phyloP scores from a whole-genome alignment of 2,329 filamentous ascomycete species.

The Colletotrichum sansevieriae region DNA sequence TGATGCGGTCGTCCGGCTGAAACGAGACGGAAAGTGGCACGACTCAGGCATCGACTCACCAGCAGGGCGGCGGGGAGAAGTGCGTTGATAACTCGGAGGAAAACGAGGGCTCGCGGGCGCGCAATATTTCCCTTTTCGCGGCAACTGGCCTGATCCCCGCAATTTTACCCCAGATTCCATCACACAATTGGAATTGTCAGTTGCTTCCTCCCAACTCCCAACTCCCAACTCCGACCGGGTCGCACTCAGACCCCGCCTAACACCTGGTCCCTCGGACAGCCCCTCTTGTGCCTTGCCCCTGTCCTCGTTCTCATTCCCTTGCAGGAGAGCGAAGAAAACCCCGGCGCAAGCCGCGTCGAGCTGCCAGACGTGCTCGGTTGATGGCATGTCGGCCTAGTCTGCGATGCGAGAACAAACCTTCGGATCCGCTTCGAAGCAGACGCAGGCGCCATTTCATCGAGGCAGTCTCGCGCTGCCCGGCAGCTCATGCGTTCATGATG shows the following conservation, averaged over 20 bases:
- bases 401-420: conserved; percentile 24
- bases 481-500: no score
- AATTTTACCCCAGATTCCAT: conserved; percentile 38
- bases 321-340: conserved; percentile 19
- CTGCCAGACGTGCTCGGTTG: conserved; percentile 8
- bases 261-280: not conserved
- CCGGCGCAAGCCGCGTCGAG: conserved; percentile 28
- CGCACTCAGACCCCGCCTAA: not conserved
- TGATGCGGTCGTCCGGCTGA: conserved; percentile 37
- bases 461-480: no score
- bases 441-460: not conserved
- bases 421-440: conserved; percentile 14
- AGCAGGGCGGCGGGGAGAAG: not conserved
- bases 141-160: conserved; percentile 22
- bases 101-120: not conserved
- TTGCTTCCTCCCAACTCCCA: conserved; percentile 19
- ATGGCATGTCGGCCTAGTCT: conserved; percentile 27
- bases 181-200: conserved; percentile 39
- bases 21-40: conserved; percentile 13
- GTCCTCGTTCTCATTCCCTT: not conserved
- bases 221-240: not conserved
- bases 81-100: conserved; percentile 1
- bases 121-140: conserved; percentile 13
- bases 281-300: not conserved
- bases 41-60: conserved; percentile 6